These are phyloP conservation scores for Oryza nivara DNA, from an alignment of 176 grass and related monocot genomes.

Conservation along the genomic window DNA sequence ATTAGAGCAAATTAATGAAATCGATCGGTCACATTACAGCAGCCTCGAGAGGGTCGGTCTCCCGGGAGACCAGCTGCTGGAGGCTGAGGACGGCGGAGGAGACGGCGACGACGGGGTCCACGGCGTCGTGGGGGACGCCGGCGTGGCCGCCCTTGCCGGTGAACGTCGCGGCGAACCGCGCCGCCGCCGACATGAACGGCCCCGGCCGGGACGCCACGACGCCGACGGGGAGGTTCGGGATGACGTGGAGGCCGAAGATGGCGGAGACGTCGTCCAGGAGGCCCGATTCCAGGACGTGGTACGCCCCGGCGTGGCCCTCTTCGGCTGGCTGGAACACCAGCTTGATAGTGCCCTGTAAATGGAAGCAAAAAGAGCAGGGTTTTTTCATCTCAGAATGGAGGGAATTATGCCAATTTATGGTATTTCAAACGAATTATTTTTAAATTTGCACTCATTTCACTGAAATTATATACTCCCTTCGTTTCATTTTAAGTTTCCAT, in stretches of 20 bases:
- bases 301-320: slow-evolving; percentile 49
- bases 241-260: slow-evolving; percentile 55
- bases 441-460: no score
- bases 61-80: slow-evolving; percentile 50
- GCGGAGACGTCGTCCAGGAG: slow-evolving; percentile 31
- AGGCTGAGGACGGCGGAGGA: slow-evolving; percentile 49
- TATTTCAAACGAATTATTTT: no score
- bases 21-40: background rate
- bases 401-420: no score
- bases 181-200: slow-evolving; percentile 31
- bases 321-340: slow-evolving; percentile 67
- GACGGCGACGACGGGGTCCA: slow-evolving; percentile 50
- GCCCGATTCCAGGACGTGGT: slow-evolving; percentile 14
- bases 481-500: no score
- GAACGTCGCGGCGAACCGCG: slow-evolving; percentile 25
- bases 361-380: background rate
- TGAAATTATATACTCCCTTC: no score
- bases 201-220: slow-evolving; percentile 40
- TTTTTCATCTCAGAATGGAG: no score
- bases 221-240: slow-evolving; percentile 17
- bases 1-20: background rate
- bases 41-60: slow-evolving; percentile 44
- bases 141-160: slow-evolving; percentile 55
- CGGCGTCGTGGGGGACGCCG: slow-evolving; percentile 34
- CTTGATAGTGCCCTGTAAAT: slow-evolving; percentile 53